Evolutionary conservation across 768 basidiomycete species (phyloP).

Genomic region (Rhodotorula paludigena): DNA sequence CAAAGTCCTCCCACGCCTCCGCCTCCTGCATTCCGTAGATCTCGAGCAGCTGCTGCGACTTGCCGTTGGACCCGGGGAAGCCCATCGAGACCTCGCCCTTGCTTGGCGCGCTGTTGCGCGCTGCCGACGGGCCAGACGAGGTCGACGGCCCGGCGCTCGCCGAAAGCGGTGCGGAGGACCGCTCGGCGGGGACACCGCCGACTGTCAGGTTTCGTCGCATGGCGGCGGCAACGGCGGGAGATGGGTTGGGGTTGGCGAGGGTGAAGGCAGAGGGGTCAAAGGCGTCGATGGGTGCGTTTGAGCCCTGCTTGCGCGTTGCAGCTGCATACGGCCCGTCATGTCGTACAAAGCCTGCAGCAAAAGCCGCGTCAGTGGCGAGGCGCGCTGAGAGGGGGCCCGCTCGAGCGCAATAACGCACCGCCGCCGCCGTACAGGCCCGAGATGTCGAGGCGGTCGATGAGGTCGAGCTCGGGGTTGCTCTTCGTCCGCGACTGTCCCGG

Average conservation of each 20-base stretch:
- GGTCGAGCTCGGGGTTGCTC: constrained; percentile 30
- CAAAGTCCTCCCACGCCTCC: constrained; percentile 39
- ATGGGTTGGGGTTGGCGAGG: constrained; percentile 19
- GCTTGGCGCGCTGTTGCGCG: not conserved
- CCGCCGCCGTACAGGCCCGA: constrained; percentile 39
- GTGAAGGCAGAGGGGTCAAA: constrained; percentile 34
- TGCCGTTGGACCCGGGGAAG: constrained; percentile 19
- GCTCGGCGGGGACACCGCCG: too few relatives aligned
- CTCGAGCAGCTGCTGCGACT: constrained; percentile 36
- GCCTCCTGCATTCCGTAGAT: constrained; percentile 33
- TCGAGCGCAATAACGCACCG: constrained; percentile 5
- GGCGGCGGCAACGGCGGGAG: not conserved
- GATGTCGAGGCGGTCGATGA: constrained; percentile 40
- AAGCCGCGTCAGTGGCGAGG: not conserved
- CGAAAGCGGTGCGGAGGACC: not conserved
- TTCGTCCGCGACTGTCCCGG: too few relatives aligned
- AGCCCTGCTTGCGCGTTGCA: constrained; percentile 27
- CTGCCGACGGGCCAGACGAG: not conserved
- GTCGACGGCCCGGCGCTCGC: not conserved
- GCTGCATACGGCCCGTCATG: constrained; percentile 40
- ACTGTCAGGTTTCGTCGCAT: constrained; percentile 2
- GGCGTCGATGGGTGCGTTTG: constrained; percentile 33
- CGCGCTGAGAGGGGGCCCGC: not conserved
- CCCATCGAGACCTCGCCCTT: constrained; percentile 33
- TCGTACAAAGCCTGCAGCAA: constrained; percentile 25